phyloP scores from a whole-genome alignment of 2,329 filamentous ascomycete genomes.

The Cercospora brassicicola region DNA sequence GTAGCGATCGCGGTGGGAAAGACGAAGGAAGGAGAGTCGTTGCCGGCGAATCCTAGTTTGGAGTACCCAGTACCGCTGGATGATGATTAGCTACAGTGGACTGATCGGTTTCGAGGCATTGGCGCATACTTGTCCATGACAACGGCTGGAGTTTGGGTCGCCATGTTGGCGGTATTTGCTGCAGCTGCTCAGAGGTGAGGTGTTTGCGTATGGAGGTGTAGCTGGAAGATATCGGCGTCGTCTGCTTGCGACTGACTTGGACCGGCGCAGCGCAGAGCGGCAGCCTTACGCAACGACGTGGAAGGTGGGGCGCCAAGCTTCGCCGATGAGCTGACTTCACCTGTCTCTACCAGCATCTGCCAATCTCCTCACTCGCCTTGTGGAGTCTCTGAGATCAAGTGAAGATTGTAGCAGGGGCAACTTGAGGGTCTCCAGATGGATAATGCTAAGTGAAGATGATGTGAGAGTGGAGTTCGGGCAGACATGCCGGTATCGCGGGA shows the following conservation, averaged over 20 bases:
- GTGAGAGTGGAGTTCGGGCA: slow-evolving; percentile 2
- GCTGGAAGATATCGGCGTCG: neutral
- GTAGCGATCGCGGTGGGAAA: slow-evolving; percentile 98
- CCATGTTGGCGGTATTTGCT: slow-evolving; percentile 62
- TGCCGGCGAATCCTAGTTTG: slow-evolving; percentile 98
- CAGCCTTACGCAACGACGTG: slow-evolving; percentile 4
- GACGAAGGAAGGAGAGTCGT: slow-evolving; percentile 98
- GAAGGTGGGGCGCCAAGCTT: slow-evolving; percentile 3
- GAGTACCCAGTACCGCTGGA: slow-evolving; percentile 96
- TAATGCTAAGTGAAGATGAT: neutral
- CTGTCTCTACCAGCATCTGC: neutral
- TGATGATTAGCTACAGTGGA: slow-evolving; percentile 28
- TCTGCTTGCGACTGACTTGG: neutral
- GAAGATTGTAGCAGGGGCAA: neutral
- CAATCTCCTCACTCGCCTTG: neutral
- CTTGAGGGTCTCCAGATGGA: neutral
- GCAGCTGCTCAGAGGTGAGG: slow-evolving; percentile 3
- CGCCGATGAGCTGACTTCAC: neutral
- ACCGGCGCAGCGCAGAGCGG: neutral
- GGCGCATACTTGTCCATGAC: slow-evolving; percentile 97
- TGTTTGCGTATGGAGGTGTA: neutral
- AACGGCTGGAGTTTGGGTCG: slow-evolving; percentile 99
- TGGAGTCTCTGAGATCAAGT: neutral
- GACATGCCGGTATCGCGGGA: neutral
- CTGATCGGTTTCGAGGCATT: slow-evolving; percentile 1